Conservation (phyloP, 805 yeast genomes). For the Cyberlindnera misumaiensis region DNA sequence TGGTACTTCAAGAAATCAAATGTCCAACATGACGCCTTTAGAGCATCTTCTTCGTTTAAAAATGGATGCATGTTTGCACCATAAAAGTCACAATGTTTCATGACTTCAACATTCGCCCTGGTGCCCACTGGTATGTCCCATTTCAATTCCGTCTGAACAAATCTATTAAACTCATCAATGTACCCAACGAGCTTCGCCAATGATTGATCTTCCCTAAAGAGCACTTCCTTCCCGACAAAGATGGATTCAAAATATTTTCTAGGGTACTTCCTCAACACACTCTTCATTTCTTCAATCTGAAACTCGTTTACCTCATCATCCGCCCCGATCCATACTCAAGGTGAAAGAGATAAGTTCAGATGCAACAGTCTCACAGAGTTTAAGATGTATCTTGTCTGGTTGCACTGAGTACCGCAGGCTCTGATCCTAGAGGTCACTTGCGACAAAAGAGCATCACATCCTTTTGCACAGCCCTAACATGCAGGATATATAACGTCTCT, state of each 20-base stretch:
- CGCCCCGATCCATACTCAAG: constrained; percentile 58
- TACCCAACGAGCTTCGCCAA: constrained; percentile 31
- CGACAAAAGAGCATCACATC: constrained; percentile 48
- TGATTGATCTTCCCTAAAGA: constrained; percentile 45
- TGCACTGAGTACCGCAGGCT: constrained; percentile 56
- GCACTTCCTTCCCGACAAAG: constrained; percentile 57
- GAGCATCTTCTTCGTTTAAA: constrained; percentile 48
- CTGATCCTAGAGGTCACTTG: constrained; percentile 51
- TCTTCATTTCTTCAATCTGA: constrained; percentile 41
- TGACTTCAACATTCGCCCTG: constrained; percentile 34
- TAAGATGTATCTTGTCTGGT: constrained; percentile 45
- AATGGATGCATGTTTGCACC: constrained; percentile 68
- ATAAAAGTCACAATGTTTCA: constrained; percentile 43
- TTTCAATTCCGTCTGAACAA: constrained; percentile 27
- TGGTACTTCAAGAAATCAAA: constrained; percentile 38
- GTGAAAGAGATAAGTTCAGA: constrained; percentile 47
- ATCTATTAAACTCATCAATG: constrained; percentile 35
- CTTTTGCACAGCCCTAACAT: constrained; percentile 42
- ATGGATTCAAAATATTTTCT: constrained; percentile 41
- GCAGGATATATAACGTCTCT: constrained; percentile 41
- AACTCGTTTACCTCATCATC: constrained; percentile 36
- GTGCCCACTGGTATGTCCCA: constrained; percentile 52
- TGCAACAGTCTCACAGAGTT: constrained; percentile 44
- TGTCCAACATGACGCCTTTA: constrained; percentile 46
- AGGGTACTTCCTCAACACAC: constrained; percentile 37